Evolutionary conservation across 2,329 filamentous ascomycete species (phyloP).

Genomic region (Sporothrix pallida): DNA sequence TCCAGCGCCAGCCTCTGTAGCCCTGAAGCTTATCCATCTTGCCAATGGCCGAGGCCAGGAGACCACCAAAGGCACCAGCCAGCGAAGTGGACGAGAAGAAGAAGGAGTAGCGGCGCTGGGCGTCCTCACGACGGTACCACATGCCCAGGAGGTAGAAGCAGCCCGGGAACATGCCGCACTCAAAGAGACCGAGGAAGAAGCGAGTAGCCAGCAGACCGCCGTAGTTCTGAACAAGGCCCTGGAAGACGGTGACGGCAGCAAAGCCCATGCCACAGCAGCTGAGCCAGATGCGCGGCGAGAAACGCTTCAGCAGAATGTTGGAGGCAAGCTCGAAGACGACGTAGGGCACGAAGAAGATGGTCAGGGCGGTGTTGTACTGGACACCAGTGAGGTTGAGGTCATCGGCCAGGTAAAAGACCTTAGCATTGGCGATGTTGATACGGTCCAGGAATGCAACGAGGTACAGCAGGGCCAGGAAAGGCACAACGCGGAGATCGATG

Average conservation of each 20-base stretch:
- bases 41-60: constrained; percentile 85
- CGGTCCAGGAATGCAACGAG: constrained; percentile 72
- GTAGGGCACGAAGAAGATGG: constrained; percentile 84
- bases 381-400: constrained; percentile 66
- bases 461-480: constrained; percentile 75
- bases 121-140: constrained; percentile 88
- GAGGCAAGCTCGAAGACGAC: constrained; percentile 74
- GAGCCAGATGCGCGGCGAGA: constrained; percentile 73
- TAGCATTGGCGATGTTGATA: constrained; percentile 81
- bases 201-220: constrained; percentile 46
- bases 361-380: constrained; percentile 71
- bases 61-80: constrained; percentile 82
- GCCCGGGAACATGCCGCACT: constrained; percentile 75
- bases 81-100: constrained; percentile 87
- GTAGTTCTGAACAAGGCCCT: constrained; percentile 45
- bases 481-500: constrained; percentile 74
- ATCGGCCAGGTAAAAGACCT: constrained; percentile 65
- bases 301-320: constrained; percentile 72
- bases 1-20: constrained; percentile 80
- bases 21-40: constrained; percentile 76
- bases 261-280: constrained; percentile 81
- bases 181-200: constrained; percentile 49
- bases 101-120: constrained; percentile 89
- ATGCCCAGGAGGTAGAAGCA: constrained; percentile 79
- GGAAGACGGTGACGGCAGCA: constrained; percentile 41